Evolutionary conservation across 2,329 filamentous ascomycete species (phyloP), one percentile per base, ranked within the genome.

Genomic region (Huntiella moniliformis): DNA sequence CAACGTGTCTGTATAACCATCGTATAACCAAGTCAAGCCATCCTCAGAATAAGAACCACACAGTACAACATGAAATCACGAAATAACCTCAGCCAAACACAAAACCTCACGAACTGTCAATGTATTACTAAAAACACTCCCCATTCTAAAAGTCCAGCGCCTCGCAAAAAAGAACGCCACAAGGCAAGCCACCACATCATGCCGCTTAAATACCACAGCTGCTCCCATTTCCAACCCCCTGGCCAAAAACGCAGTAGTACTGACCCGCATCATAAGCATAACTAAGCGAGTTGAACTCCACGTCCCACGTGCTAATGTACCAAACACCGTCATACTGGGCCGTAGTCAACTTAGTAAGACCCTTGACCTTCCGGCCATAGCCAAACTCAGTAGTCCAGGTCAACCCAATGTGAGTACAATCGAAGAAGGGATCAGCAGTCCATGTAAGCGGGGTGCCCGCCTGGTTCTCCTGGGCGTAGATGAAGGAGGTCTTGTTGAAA

Each of bases 271-370:
- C 38, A 34, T 51, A 51, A 16, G 50, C 47, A 47, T 45, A 52
- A 35, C 34, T 49, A 10, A 52, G 47, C 34, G 51, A 46, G 49
- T 52, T 52, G 35, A 52, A 52, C 49, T 52, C 51, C 22, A 51
- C 51, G 32, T 52, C 51, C 15, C 44, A 48, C 28, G 37, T 43
- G 42, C 44, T 48, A 35, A 52, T 52, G 31, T 47, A 45, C 51
- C 51, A 52, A 41, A 45, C 17, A 31, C 47, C 45, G 6, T 38
- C 31, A 4, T 53, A 51, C 47, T 51, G 51, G 17, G 49, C 50
- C 11, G 50, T 42, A 18, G 52, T 42, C 46, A 55, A 47, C 34
- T 54, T 50, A 16, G 49, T 54, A 6, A 54, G 38, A 18, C 51
- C 50, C 15, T 45, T 38, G 3, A 39, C 47, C 15, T 44, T 48